Base-by-base conservation (phyloP, 2,329 filamentous ascomycete genomes). In the Cytospora piceae region DNA sequence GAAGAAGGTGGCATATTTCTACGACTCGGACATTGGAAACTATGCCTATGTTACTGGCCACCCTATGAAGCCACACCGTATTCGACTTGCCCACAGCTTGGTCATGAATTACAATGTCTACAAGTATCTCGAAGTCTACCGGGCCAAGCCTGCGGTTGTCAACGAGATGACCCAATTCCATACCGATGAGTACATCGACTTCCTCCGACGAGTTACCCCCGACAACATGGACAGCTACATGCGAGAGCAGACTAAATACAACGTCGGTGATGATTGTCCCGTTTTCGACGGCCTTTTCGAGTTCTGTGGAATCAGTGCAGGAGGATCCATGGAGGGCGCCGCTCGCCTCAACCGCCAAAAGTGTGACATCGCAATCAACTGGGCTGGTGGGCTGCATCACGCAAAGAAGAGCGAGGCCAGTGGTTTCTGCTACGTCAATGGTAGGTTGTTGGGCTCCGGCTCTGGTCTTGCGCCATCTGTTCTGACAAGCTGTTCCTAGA, bases 361-460 rank as follows among this genome's bases (percentile, higher is more conserved):
- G 78, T 95, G 93, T 75, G 93, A 98, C 77, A 97, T 99, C 73
- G 95, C 95, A 24, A 92, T 99, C 77, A 98, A 98, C 78, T 99
- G 95, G 95, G 95, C 94, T 54, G 95, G 95, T 60, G 95, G 95
- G 31, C 86, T 99, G 57, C 95, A 99, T 77, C 95, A 99, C 77
- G 95, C 95, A 53, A 97, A 98, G 79, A 98, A 98, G 80, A 91
- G 91, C 70, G 93, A 97, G 80, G 95, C 95, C 67, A 94, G 90
- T 72, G 95, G 95, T 42, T 99, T 99, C 81, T 99, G 95, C 82
- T 99, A 99, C 77, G 92, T 98, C 72, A 99, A 99, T 76, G 94
- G 92, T 86, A 87, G 83, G 79, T 82, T n/a, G 14, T 39, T 20
- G 4, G 14, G 4, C 7, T 17, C n/a, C 58, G n/a, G n/a, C 81